phyloP scores from a whole-genome alignment of 1,284 basidiomycete species.

The Crocinoboletus sp. region DNA sequence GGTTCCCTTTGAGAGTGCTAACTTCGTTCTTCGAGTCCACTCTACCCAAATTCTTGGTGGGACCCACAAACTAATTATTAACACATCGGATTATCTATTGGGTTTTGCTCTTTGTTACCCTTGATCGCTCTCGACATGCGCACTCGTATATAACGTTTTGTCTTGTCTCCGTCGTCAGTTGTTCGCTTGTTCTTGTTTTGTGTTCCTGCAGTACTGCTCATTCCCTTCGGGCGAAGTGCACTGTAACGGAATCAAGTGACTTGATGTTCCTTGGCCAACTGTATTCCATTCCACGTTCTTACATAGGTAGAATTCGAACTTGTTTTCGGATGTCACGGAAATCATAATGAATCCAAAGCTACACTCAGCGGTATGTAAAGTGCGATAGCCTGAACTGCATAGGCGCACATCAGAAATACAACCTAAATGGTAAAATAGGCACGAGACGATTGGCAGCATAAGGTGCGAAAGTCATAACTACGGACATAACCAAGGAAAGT shows the following conservation, averaged over 20 bases:
- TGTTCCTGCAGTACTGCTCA: conserved; percentile 13
- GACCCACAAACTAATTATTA: conserved; percentile 29
- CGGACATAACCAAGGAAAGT: background rate
- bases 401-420: conserved; percentile 13
- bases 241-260: conserved; percentile 12
- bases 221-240: conserved; percentile 5
- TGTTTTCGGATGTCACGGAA: background rate
- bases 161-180: conserved; percentile 30
- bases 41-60: conserved; percentile 14
- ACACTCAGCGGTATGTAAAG: conserved; percentile 17
- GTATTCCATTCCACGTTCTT: conserved; percentile 8
- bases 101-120: conserved; percentile 35
- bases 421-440: conserved; percentile 7
- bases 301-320: conserved; percentile 8
- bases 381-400: conserved; percentile 1
- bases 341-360: background rate
- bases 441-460: too few species aligned
- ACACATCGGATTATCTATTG: conserved; percentile 33
- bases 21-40: conserved; percentile 17
- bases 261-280: conserved; percentile 13
- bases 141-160: conserved; percentile 34
- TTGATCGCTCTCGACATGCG: conserved; percentile 36
- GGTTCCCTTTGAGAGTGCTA: conserved; percentile 17
- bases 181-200: conserved; percentile 31
- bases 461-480: background rate